A percentile compares a stretch with the other conserved stretches of the same genome.
Conservation (phyloP, 495 filamentous ascomycete species). For the Penicillium riverlandense region DNA sequence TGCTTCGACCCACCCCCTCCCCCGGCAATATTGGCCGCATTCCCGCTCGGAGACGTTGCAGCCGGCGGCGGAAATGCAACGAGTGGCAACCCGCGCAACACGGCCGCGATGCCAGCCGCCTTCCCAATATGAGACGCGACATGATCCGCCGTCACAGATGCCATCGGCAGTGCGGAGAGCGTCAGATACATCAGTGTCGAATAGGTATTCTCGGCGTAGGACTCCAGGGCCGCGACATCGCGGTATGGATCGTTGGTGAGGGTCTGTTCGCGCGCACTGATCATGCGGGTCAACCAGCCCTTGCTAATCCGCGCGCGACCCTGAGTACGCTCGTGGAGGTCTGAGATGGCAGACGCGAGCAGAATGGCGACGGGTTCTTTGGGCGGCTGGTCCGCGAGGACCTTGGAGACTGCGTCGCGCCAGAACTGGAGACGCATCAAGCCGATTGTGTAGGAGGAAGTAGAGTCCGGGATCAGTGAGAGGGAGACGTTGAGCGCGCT, state of each 20-base stretch:
- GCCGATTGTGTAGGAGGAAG: conserved; percentile 73
- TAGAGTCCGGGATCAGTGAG: conserved; percentile 78
- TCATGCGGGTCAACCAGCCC: conserved; percentile 72
- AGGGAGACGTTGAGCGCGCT: conserved; percentile 90
- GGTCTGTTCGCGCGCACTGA: conserved; percentile 72
- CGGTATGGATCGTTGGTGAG: conserved; percentile 78
- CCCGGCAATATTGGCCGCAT: conserved; percentile 5
- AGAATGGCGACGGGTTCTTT: conserved; percentile 89
- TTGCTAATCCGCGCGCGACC: conserved; percentile 58
- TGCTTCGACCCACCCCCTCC: conserved; percentile 35
- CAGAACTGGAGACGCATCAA: conserved; percentile 91
- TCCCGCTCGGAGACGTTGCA: conserved; percentile 41
- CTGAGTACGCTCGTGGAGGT: conserved; percentile 48
- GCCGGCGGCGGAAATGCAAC: conserved; percentile 71
- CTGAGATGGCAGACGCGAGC: conserved; percentile 59
- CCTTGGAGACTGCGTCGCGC: conserved; percentile 71
- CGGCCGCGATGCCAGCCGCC: conserved; percentile 76
- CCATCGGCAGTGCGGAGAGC: conserved; percentile 65
- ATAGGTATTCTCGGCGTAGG: conserved; percentile 91
- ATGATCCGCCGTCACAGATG: conserved; percentile 82
- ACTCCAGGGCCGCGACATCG: conserved; percentile 65
- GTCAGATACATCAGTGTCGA: conserved; percentile 88
- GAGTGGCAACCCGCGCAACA: conserved; percentile 75
- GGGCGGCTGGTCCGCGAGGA: conserved; percentile 66
- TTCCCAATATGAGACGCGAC: conserved; percentile 92